A percentile compares a stretch with the other conserved stretches of the same genome.
Evolutionary conservation across 345 rosid species (phyloP).

Genomic region (Reutealis trisperma): DNA sequence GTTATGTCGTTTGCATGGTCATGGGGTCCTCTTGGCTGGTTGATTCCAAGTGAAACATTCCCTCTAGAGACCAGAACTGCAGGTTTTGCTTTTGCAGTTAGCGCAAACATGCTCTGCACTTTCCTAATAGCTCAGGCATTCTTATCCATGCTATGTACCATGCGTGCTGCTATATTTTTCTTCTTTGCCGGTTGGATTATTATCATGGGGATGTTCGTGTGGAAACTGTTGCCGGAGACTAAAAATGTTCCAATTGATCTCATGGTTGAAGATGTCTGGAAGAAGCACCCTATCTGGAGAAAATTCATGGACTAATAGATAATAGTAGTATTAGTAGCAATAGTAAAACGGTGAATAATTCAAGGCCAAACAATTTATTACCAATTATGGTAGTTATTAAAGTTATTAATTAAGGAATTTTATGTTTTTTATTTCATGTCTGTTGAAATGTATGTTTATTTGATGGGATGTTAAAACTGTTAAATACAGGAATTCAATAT

Average conservation of each 20-base stretch:
- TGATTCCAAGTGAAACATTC: conserved; percentile 25
- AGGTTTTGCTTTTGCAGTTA: conserved; percentile 19
- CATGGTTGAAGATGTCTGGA: conserved; percentile 26
- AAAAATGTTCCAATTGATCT: conserved; percentile 21
- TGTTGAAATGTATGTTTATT: too few species aligned
- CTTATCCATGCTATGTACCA: conserved; percentile 25
- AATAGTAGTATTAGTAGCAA: background rate
- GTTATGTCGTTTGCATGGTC: conserved; percentile 31
- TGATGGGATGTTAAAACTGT: too few species aligned
- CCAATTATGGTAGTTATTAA: too few species aligned
- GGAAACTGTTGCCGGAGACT: conserved; percentile 21
- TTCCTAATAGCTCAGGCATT: conserved; percentile 28
- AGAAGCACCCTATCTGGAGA: conserved; percentile 26
- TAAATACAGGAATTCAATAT: too few species aligned
- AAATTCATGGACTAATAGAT: conserved; percentile 13
- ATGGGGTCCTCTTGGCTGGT: conserved; percentile 26
- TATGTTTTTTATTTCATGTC: too few species aligned
- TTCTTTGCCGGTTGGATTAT: conserved; percentile 25
- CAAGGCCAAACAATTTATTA: too few species aligned
- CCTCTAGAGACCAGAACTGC: conserved; percentile 18
- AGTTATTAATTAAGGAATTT: too few species aligned
- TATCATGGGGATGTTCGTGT: conserved; percentile 17
- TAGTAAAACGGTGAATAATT: too few species aligned
- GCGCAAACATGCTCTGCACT: conserved; percentile 23
- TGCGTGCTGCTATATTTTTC: conserved; percentile 24